Evolutionary conservation across 495 filamentous ascomycete genomes (phyloP).

Genomic region (Neurospora sp.): DNA sequence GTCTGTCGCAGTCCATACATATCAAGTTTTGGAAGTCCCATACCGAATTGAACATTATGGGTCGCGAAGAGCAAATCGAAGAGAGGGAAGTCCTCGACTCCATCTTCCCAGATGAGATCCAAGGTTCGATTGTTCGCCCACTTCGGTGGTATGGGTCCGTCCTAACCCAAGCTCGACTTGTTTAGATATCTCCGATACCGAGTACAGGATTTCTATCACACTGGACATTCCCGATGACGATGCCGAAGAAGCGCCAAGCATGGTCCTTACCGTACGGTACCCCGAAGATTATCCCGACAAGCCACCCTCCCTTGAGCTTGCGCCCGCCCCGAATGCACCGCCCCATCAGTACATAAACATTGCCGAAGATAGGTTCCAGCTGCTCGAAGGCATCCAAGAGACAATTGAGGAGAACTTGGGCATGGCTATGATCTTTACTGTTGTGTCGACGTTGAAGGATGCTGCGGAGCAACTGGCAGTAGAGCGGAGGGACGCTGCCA

Average conservation of each 20-base stretch:
- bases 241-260: constrained; percentile 46
- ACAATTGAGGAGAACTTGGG: constrained; percentile 83
- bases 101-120: constrained; percentile 97
- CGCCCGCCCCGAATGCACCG: constrained; percentile 56
- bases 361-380: constrained; percentile 52
- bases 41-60: constrained; percentile 48
- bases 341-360: constrained; percentile 50
- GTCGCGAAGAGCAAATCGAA: constrained; percentile 85
- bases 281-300: constrained; percentile 80
- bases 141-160: neutral
- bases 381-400: constrained; percentile 57
- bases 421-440: constrained; percentile 96
- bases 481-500: constrained; percentile 52
- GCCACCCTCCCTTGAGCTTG: constrained; percentile 69
- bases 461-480: constrained; percentile 67
- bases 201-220: constrained; percentile 72
- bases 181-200: constrained; percentile 73
- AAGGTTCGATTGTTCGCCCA: constrained; percentile 43
- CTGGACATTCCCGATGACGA: constrained; percentile 59
- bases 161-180: neutral
- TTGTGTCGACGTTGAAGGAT: constrained; percentile 81
- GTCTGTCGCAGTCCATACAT: neutral
- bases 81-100: constrained; percentile 96
- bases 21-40: neutral
- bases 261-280: constrained; percentile 76